Percentiles rank a stretch among this genome's conserved stretches.
phyloP scores from a whole-genome alignment of 495 filamentous ascomycete genomes.

The Thermothielavioides terrestris region DNA sequence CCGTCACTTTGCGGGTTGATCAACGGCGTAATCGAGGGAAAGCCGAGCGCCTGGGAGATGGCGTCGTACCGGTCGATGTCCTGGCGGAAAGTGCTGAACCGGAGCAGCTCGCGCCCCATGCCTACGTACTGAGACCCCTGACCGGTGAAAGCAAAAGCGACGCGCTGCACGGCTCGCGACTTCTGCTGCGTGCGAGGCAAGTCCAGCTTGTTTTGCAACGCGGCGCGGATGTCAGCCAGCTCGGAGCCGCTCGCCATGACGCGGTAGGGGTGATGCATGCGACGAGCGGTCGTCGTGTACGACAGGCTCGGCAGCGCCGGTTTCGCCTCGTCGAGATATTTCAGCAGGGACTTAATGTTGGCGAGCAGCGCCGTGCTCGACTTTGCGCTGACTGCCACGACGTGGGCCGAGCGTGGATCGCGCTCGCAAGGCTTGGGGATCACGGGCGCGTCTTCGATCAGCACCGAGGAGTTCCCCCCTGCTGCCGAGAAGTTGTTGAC shows the following conservation, averaged over 20 bases:
- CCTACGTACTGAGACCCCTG: constrained; percentile 55
- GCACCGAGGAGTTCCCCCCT: constrained; percentile 51
- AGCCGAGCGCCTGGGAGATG: too few relatives aligned
- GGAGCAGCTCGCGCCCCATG: constrained; percentile 60
- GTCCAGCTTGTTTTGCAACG: constrained; percentile 50
- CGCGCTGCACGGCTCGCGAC: too few relatives aligned
- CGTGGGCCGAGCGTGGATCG: constrained; percentile 39
- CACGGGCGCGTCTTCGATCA: constrained; percentile 50
- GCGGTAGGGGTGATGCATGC: constrained; percentile 52
- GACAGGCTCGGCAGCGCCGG: constrained; percentile 26
- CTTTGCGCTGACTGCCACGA: constrained; percentile 47
- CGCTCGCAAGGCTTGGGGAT: constrained; percentile 16
- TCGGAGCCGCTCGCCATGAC: constrained; percentile 61
- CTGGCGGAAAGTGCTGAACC: constrained; percentile 53
- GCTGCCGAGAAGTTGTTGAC: constrained; percentile 58
- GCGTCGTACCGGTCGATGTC: constrained; percentile 54
- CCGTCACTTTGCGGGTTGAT: constrained; percentile 47
- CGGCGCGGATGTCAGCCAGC: constrained; percentile 55
- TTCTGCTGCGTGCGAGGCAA: too few relatives aligned
- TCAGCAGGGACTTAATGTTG: constrained; percentile 42
- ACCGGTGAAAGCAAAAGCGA: constrained; percentile 59
- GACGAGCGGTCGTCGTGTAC: constrained; percentile 12
- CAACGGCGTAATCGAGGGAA: constrained; percentile 54
- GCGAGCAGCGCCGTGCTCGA: constrained; percentile 36
- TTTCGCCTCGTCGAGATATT: constrained; percentile 32